Evolutionary conservation across 371 early-diverging fungal genomes (phyloP), one percentile per base, ranked within the genome.

Genomic region (Syncephalastrum racemosum): DNA sequence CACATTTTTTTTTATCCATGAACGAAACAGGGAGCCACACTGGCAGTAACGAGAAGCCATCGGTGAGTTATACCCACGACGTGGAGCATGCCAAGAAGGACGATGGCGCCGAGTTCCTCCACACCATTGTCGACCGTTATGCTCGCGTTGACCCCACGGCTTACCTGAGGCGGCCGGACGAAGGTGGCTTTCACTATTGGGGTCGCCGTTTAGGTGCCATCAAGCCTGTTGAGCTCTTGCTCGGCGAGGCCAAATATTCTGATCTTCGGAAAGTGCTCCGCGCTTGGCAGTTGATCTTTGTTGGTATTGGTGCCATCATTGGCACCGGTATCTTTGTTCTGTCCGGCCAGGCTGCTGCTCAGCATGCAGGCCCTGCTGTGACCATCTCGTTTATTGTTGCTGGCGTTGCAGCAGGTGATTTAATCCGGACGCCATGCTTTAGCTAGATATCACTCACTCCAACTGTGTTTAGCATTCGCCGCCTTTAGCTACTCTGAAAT

Each of bases 401-500:
- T 40, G 91, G 85, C 16, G 46, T 92, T 41, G 82, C 86, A 44
- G 75, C 89, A 20, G 74, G 77, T 77, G 67, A 56, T 41, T 22
- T 22, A 13, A 18, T 31, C 36, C 6, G 36, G 36, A 31, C 0
- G 12, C 36, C 10, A 2, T 31, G 36, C 36, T 5, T 2, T 31
- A 12, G 0, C 36, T 10, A 10, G 10, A 31, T 5, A 39, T 44
- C 46, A 8, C 36, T 31, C 10, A 31, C 36, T 5, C 36, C 5
- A 25, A n/a, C n/a, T n/a, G n/a, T 4, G 10, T 46, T 12, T 50
- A 77, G 85, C 74, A 3, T 80, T 90, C 55, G 87, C 91, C 6
- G 91, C 90, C 0, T 70, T 93, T 4, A 89, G 87, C 46, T 93
- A 92, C 62, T 83, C 90, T 25, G 93, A 93, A 71, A 73, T 93